Percentiles rank a stretch among this genome's conserved stretches.
phyloP scores from a whole-genome alignment of 768 basidiomycete species.

The Polyporus arcularius region DNA sequence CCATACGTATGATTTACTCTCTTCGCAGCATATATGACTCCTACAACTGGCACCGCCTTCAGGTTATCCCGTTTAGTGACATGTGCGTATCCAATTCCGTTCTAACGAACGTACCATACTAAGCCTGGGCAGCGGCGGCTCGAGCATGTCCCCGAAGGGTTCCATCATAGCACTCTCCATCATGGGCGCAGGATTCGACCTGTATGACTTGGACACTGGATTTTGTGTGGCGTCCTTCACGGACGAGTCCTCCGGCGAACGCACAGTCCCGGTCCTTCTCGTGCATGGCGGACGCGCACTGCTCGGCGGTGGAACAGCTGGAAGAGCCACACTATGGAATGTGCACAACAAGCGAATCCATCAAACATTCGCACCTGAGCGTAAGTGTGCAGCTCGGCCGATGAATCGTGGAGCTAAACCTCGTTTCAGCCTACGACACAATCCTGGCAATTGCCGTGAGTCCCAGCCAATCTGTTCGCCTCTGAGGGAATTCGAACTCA shows the following conservation, averaged over 20 bases:
- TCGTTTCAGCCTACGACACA: not conserved
- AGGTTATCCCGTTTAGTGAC: not conserved
- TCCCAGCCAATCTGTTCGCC: not conserved
- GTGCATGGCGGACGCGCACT: slow-evolving; percentile 2
- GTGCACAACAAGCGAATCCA: not conserved
- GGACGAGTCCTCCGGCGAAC: not conserved
- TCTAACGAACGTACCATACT: no score
- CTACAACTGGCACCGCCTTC: not conserved
- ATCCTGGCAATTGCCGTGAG: not conserved
- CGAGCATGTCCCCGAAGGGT: not conserved
- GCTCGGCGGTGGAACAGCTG: not conserved
- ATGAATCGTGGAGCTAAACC: no score
- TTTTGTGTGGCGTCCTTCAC: not conserved
- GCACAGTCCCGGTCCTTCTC: not conserved
- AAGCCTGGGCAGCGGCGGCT: not conserved
- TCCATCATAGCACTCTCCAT: not conserved
- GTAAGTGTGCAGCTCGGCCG: not conserved
- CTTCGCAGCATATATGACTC: not conserved
- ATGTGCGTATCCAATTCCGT: not conserved
- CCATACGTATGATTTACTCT: not conserved
- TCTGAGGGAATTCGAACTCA: not conserved
- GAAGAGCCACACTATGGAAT: not conserved
- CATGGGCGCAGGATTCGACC: not conserved
- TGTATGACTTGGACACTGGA: not conserved
- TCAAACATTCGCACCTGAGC: not conserved